Evolutionary conservation across 768 basidiomycete genomes (phyloP).

Genomic region (Lactarius trivialis): DNA sequence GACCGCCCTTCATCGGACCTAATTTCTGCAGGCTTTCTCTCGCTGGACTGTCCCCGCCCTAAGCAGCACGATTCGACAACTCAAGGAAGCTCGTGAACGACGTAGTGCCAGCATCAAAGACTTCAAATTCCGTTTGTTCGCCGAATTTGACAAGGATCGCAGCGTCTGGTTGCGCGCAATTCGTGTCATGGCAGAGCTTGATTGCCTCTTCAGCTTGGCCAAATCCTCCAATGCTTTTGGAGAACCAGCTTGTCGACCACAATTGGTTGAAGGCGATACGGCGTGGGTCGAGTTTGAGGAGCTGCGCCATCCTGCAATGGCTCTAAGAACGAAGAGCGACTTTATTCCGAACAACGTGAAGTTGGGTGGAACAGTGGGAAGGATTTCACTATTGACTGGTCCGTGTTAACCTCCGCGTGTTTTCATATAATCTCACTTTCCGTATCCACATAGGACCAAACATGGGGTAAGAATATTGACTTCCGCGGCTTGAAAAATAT

Average conservation of each 20-base stretch:
- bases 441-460: conserved; percentile 53
- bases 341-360: conserved; percentile 95
- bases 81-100: conserved; percentile 93
- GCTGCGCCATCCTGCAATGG: conserved; percentile 83
- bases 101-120: conserved; percentile 71
- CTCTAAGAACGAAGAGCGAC: conserved; percentile 52
- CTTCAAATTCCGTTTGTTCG: conserved; percentile 74
- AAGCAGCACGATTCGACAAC: conserved; percentile 59
- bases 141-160: conserved; percentile 78
- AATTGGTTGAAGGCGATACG: conserved; percentile 71
- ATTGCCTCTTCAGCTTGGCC: conserved; percentile 88
- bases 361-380: conserved; percentile 68
- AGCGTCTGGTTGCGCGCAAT: conserved; percentile 77
- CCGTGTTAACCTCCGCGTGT: conserved; percentile 24
- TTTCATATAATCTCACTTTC: neutral
- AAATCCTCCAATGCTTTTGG: conserved; percentile 86
- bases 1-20: neutral
- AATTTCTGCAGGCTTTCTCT: conserved; percentile 46
- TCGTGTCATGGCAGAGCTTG: conserved; percentile 87
- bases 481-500: neutral
- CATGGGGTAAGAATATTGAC: conserved; percentile 62
- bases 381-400: conserved; percentile 85
- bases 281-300: conserved; percentile 86
- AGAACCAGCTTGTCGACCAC: conserved; percentile 89
- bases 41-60: conserved; percentile 78